Conservation (phyloP, 495 filamentous ascomycete species). For the Penicillium turbatum region DNA sequence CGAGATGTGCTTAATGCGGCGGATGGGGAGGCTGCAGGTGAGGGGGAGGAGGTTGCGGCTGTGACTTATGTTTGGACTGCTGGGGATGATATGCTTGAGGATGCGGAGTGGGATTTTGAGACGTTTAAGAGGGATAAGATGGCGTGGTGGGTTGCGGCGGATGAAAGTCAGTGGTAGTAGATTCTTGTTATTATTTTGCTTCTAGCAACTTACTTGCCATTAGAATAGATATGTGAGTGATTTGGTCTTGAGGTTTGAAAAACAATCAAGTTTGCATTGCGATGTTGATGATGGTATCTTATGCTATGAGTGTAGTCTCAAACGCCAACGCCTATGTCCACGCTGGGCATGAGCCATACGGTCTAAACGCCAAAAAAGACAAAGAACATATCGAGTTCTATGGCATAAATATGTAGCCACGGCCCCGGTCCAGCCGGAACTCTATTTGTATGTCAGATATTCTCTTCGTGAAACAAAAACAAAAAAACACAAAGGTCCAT, state of each 20-base stretch:
- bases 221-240: not conserved
- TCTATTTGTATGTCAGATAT: not conserved
- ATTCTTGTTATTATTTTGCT: not conserved
- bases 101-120: conserved; percentile 76
- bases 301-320: conserved; percentile 12
- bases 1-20: conserved; percentile 32
- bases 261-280: no score
- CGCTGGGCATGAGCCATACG: not conserved
- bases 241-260: no score
- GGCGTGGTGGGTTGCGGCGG: conserved; percentile 44
- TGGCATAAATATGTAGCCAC: not conserved
- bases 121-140: conserved; percentile 67
- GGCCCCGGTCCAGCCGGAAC: not conserved
- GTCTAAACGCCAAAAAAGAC: not conserved
- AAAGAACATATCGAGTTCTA: not conserved
- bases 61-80: conserved; percentile 76
- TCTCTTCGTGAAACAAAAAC: not conserved
- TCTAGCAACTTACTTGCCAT: not conserved
- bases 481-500: not conserved
- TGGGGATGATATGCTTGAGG: conserved; percentile 49
- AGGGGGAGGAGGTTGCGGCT: conserved; percentile 54
- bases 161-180: conserved; percentile 38
- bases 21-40: conserved; percentile 27
- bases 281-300: conserved; percentile 26
- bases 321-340: not conserved